Percentiles rank a stretch among this genome's conserved stretches.
phyloP scores from a whole-genome alignment of 805 yeast genomes.

The Starmerella ratchasimensis region DNA sequence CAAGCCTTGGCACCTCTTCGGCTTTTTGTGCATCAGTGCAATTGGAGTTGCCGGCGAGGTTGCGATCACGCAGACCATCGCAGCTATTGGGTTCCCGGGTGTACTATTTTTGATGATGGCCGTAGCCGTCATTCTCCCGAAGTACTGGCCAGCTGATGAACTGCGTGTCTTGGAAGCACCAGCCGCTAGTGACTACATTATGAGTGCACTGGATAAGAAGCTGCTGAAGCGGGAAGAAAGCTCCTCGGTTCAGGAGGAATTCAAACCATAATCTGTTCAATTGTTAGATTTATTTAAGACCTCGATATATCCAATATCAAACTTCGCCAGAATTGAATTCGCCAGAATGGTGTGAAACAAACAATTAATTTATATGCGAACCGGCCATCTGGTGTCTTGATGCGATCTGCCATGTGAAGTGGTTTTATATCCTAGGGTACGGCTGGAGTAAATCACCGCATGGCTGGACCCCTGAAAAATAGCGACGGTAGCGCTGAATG shows the following conservation, averaged over 20 bases:
- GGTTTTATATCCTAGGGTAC: too few species aligned
- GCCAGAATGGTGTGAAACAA: too few species aligned
- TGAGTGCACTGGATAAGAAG: slow-evolving; percentile 27
- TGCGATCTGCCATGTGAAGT: too few species aligned
- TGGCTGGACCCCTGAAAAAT: slow-evolving; percentile 31
- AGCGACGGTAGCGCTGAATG: slow-evolving; percentile 75
- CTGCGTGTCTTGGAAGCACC: slow-evolving; percentile 50
- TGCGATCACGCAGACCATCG: slow-evolving; percentile 71
- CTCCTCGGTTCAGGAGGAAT: too few species aligned
- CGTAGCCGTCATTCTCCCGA: slow-evolving; percentile 48
- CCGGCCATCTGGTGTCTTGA: too few species aligned
- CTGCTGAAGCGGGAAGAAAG: slow-evolving; percentile 1
- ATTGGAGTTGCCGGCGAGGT: slow-evolving; percentile 68
- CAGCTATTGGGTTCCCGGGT: slow-evolving; percentile 90
- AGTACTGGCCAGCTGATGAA: slow-evolving; percentile 47
- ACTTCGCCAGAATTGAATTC: too few species aligned
- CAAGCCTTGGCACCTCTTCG: slow-evolving; percentile 30
- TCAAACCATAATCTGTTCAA: too few species aligned
- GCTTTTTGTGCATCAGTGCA: slow-evolving; percentile 46
- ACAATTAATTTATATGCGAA: too few species aligned
- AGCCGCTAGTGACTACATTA: slow-evolving; percentile 30
- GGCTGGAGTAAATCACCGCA: too few species aligned
- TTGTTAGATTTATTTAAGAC: too few species aligned
- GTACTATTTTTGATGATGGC: slow-evolving; percentile 56
- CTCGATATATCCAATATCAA: too few species aligned